Evolutionary conservation across 306 rosid species (phyloP), one percentile per base, ranked within the genome.

Genomic region (Corylus americana): DNA sequence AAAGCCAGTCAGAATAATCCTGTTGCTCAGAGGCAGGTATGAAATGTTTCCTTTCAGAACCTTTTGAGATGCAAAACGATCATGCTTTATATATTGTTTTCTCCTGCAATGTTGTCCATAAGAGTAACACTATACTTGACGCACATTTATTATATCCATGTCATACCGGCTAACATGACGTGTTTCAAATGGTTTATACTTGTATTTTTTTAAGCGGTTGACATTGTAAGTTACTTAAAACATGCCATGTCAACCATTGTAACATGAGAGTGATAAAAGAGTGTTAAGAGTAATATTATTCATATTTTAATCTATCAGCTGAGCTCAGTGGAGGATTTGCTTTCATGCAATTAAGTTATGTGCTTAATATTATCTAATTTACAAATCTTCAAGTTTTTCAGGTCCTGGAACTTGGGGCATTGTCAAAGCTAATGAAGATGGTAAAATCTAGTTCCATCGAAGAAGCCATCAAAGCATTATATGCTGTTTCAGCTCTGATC

Each of bases 1-100:
- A 88, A 88, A 84, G 93, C 93, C 71, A 82, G 92, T 86, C 97
- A 94, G 79, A 94, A 94, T 72, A 92, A 94, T 74, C 97, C 90
- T 61, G 77, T 78, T 74, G 91, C 91, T 78, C 98, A 94, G 83
- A 87, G 78, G 74, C 93, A 89, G 97, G 98, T 90, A 78, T 81
- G 70, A 67, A 67, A 3, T 64, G 14, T 53, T 78, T 50, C 29
- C 37, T 64, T 82, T 12, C 62, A 71, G 71, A 72, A 68, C 45
- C 72, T 17, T 7, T 67, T 39, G 22, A 37, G 71, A 8, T 9
- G 48, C 71, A 67, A 17, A 39, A 39, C 45, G 51, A 42, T 18
- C 6, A 2, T 67, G 72, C 18, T 67, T 42, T 29, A 10, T 67
- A 25, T 25, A 22, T 59, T 59, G 45, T 20, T 25, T 63, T 31